A percentile compares a stretch with the other conserved stretches of the same genome.
Evolutionary conservation across 73 alveolate genomes (phyloP).

Genomic region (Paraurostyla sp.): DNA sequence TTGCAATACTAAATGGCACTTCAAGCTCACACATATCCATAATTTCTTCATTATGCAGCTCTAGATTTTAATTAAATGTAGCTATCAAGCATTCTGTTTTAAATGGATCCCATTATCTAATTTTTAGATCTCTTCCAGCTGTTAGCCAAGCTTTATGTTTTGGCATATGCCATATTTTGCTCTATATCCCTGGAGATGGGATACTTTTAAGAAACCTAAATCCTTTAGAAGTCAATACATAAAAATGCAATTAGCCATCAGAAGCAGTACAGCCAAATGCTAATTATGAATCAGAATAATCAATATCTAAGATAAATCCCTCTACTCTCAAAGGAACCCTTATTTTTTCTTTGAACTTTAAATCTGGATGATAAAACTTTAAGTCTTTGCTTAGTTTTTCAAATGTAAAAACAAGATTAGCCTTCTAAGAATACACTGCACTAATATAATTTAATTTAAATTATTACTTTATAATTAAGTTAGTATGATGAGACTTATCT

Average conservation of each 20-base stretch:
- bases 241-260: constrained; percentile 80
- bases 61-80: constrained; percentile 43
- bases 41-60: constrained; percentile 86
- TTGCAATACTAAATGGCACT: constrained; percentile 88
- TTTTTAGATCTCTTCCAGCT: constrained; percentile 87
- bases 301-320: constrained; percentile 10
- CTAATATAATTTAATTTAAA: not conserved
- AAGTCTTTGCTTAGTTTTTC: constrained; percentile 24
- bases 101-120: constrained; percentile 78
- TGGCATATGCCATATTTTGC: constrained; percentile 93
- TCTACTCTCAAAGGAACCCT: not conserved
- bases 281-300: not conserved
- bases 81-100: constrained; percentile 3
- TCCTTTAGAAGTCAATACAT: constrained; percentile 68
- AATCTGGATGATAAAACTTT: not conserved
- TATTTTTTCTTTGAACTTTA: not conserved
- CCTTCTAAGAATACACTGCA: constrained; percentile 27
- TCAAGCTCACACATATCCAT: constrained; percentile 92
- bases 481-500: constrained; percentile 40
- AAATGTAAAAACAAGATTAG: not conserved
- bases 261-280: constrained; percentile 71
- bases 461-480: not conserved
- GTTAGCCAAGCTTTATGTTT: constrained; percentile 94
- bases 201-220: constrained; percentile 73
- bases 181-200: constrained; percentile 78